Evolutionary conservation across 345 rosid species (phyloP), one percentile per base, ranked within the genome.

Genomic region (Tarenaya hassleriana): DNA sequence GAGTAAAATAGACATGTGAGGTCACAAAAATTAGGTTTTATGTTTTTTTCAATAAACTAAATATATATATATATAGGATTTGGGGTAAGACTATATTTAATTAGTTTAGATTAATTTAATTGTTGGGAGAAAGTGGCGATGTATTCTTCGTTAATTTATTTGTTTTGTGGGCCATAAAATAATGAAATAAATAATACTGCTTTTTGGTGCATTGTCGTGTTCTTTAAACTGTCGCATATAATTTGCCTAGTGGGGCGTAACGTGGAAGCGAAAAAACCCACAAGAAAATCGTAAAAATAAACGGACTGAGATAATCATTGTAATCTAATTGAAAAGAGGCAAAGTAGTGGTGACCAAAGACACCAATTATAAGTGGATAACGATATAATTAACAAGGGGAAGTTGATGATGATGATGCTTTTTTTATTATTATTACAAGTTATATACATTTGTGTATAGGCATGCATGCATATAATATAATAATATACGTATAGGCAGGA

Each of bases 121-220:
- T 62, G 39, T 18, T 46, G 17, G 60, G 40, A 5, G n/a, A 11
- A 37, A 32, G 19, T 21, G 45, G 44, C 34, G 55, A 32, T n/a
- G 64, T 52, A 40, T 47, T 52, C 59, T 66, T 66, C 56, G 41
- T 66, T 66, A 59, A 61, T 59, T 59, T 53, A 40, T 59, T n/a
- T 59, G 52, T 24, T 60, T 41, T 41, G 46, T 52, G 44, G n/a
- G 42, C 16, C 55, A 47, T 31, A 45, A 24, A 52, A 16, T 55
- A 52, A 10, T 52, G 44, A 59, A 52, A 58, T 66, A 39, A 66
- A 51, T 58, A 45, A 45, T 40, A 33, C 15, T 15, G 5, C 29
- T 2, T 24, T 24, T 24, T 24, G 3, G 29, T 24, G 29, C 29
- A 24, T 24, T 24, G 29, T 24, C 29, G 5, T n/a, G n/a, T n/a